Base-by-base conservation (phyloP, 331 rosid species). In the Malus hybrid region DNA sequence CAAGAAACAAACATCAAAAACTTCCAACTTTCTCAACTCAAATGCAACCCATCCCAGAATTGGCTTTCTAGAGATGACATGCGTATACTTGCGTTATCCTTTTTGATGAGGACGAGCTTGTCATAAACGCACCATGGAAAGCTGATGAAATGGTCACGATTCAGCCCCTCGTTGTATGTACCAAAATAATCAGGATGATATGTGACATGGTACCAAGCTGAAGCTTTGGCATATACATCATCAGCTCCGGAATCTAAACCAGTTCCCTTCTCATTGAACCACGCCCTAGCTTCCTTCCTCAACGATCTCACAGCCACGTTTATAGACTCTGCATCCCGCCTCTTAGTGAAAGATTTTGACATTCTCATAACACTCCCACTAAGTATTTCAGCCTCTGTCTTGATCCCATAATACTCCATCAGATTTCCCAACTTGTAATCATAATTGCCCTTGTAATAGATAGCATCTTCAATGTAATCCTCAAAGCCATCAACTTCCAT, bases 121-220 rank as follows among this genome's bases (percentile, higher is more conserved):
- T 77, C 85, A 66, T 84, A 82, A 46, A 89, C 89, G 70, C 98
- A 93, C 98, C 97, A 93, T 9, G 98, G 84, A n/a, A 93, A 91
- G 81, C 98, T 93, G 34, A 90, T 84, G 71, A 69, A 93, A 69
- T 93, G 98, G 76, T 73, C 87, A 53, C 97, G 84, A 2, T 75
- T 5, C 89, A 87, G 78, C 3, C 74, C 98, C 80, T 91, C 96
- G 66, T 93, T 88, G 78, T 86, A 93, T 53, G 6, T 11, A 68
- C 93, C 98, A 77, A 80, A 88, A 63, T 81, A 91, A 64, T 55
- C 76, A 2, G 73, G 89, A 78, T 93, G 97, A 79, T 93, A 93
- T 9, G 98, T 87, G 29, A 93, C 98, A 83, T 82, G 1, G 65
- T 93, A 93, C 97, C 97, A 93, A 33, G 97, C 98, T 4, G 98